Evolutionary conservation across 495 filamentous ascomycete species (phyloP).

Genomic region (Neurospora terricola): DNA sequence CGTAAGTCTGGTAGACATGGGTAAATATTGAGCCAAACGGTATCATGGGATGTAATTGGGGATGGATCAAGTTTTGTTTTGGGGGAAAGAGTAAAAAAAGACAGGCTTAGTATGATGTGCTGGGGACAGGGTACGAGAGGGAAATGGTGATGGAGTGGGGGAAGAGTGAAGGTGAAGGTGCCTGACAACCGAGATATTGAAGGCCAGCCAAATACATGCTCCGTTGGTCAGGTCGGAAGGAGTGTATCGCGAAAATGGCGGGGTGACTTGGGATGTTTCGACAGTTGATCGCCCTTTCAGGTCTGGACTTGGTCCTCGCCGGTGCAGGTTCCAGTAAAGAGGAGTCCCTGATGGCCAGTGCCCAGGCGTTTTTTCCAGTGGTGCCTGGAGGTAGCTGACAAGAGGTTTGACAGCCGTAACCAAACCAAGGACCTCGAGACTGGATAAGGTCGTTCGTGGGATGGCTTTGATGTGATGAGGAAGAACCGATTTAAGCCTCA

Average conservation of each 20-base stretch:
- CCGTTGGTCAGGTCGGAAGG: not conserved
- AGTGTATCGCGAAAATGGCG: not conserved
- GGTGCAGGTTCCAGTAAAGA: not conserved
- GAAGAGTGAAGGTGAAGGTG: not conserved
- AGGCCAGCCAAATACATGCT: not conserved
- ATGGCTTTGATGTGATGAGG: not conserved
- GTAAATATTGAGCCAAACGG: slow-evolving; percentile 30
- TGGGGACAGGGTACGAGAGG: not conserved
- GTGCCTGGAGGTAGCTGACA: not conserved
- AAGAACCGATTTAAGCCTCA: not conserved
- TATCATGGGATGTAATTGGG: slow-evolving; percentile 6
- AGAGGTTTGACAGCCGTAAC: not conserved
- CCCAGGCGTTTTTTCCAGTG: not conserved
- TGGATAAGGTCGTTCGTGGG: not conserved
- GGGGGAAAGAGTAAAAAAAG: not conserved
- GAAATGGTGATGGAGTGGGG: slow-evolving; percentile 2
- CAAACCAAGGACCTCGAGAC: not conserved
- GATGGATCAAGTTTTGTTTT: not conserved
- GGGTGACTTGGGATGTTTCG: not conserved
- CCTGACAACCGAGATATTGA: not conserved
- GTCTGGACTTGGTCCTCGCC: not conserved
- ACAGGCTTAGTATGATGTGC: not conserved
- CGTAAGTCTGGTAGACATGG: slow-evolving; percentile 80
- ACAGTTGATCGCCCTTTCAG: not conserved
- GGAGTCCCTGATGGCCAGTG: not conserved